A percentile compares a stretch with the other conserved stretches of the same genome.
Conservation (phyloP, 306 rosid species). For the Comarum palustre region DNA sequence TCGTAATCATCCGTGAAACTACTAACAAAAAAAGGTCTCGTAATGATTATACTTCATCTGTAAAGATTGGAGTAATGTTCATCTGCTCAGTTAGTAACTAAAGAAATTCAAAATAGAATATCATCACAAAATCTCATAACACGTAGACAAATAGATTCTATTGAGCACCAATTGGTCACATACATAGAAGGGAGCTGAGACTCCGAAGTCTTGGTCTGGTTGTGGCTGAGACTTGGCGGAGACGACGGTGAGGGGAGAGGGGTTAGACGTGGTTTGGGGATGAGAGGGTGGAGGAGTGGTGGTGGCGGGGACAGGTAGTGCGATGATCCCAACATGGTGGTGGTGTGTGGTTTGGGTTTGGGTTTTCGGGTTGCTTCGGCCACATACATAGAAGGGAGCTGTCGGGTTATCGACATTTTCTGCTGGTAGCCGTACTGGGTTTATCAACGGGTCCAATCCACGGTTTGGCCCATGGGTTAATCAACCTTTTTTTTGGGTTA, state of each 20-base stretch:
- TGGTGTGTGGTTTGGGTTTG: neutral
- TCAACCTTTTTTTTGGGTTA: too few species aligned
- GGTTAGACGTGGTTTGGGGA: slow-evolving; percentile 22
- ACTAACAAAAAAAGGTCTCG: neutral
- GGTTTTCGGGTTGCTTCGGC: neutral
- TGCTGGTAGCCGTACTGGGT: neutral
- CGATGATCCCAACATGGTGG: slow-evolving; percentile 31
- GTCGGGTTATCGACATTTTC: neutral
- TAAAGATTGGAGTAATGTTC: too few species aligned
- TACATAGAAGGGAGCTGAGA: slow-evolving; percentile 3
- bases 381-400: neutral
- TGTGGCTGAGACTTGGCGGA: slow-evolving; percentile 35
- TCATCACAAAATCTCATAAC: too few species aligned
- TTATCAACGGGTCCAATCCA: neutral
- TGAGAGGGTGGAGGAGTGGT: slow-evolving; percentile 12
- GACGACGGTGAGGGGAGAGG: slow-evolving; percentile 24
- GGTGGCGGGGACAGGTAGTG: slow-evolving; percentile 11
- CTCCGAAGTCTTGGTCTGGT: slow-evolving; percentile 23
- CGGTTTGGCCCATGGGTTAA: neutral
- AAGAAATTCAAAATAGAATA: too few species aligned
- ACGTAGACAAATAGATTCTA: too few species aligned
- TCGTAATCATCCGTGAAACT: too few species aligned
- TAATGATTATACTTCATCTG: too few species aligned
- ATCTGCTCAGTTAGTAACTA: too few species aligned
- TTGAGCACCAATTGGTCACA: too few species aligned